A percentile compares a stretch with the other conserved stretches of the same genome.
These are phyloP conservation scores for Penicillium flavigenum DNA, from an alignment of 495 filamentous ascomycete genomes.

Conservation along the genomic window DNA sequence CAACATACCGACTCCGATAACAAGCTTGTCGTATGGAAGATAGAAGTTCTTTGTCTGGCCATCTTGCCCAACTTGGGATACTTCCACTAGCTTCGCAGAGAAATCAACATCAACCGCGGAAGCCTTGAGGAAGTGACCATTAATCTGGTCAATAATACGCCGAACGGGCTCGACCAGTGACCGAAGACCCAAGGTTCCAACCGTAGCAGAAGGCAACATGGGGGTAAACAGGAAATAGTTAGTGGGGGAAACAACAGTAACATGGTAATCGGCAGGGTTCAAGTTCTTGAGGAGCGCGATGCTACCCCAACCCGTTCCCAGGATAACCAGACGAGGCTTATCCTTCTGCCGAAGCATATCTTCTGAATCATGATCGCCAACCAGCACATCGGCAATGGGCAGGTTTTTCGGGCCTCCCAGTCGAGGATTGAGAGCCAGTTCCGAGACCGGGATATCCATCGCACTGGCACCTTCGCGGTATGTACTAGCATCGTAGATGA, in stretches of 20 bases:
- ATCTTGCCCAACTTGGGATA: slow-evolving; percentile 66
- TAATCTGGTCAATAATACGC: slow-evolving; percentile 70
- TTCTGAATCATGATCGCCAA: slow-evolving; percentile 82
- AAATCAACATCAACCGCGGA: slow-evolving; percentile 86
- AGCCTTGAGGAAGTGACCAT: slow-evolving; percentile 88
- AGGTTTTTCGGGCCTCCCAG: slow-evolving; percentile 94
- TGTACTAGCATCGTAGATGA: slow-evolving; percentile 90
- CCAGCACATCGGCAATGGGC: slow-evolving; percentile 79
- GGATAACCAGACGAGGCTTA: slow-evolving; percentile 87
- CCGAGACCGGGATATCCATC: slow-evolving; percentile 76
- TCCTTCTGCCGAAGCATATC: slow-evolving; percentile 67
- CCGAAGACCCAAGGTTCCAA: slow-evolving; percentile 88
- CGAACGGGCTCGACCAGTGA: slow-evolving; percentile 92
- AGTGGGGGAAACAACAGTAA: slow-evolving; percentile 88
- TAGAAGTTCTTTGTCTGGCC: slow-evolving; percentile 81
- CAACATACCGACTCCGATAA: slow-evolving; percentile 77
- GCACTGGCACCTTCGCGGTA: slow-evolving; percentile 67
- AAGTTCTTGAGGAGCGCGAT: slow-evolving; percentile 89
- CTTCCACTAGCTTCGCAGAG: slow-evolving; percentile 83
- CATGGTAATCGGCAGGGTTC: slow-evolving; percentile 85
- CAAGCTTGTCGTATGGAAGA: slow-evolving; percentile 97
- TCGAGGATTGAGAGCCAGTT: slow-evolving; percentile 75
- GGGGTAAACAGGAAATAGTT: slow-evolving; percentile 99
- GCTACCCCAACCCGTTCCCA: slow-evolving; percentile 95
- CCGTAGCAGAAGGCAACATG: slow-evolving; percentile 94